Percentiles rank a stretch among this genome's conserved stretches.
Evolutionary conservation across 495 filamentous ascomycete species (phyloP).

Genomic region (Darksidea phi): DNA sequence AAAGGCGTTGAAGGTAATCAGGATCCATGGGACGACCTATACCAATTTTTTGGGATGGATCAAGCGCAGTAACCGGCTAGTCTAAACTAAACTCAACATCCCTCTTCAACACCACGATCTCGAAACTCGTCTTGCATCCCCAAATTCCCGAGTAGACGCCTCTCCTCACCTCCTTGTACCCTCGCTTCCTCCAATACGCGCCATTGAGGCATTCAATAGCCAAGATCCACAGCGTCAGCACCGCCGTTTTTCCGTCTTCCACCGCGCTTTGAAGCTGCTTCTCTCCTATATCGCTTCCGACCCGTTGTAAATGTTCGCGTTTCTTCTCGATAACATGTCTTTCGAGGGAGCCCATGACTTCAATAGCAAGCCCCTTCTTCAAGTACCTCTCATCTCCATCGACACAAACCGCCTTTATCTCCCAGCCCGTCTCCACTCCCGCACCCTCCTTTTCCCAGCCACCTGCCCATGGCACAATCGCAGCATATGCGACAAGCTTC

Average conservation of each 20-base stretch:
- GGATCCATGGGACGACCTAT: too few relatives aligned
- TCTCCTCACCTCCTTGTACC: slow-evolving; percentile 8
- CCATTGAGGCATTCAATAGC: slow-evolving; percentile 1
- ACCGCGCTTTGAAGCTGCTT: not conserved
- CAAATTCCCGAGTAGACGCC: not conserved
- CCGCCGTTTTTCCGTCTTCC: not conserved
- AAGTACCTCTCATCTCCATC: not conserved
- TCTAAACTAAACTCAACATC: not conserved
- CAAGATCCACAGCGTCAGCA: not conserved
- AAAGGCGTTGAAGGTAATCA: too few relatives aligned
- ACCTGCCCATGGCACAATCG: not conserved
- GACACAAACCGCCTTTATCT: slow-evolving; percentile 5
- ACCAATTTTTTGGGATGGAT: too few relatives aligned
- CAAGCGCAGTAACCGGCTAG: too few relatives aligned
- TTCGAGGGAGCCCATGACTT: not conserved
- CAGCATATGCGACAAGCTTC: not conserved
- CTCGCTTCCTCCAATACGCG: slow-evolving; percentile 4
- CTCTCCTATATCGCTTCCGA: not conserved
- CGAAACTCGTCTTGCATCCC: slow-evolving; percentile 4
- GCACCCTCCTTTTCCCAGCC: not conserved
- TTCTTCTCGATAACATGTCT: not conserved
- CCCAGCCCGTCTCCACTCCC: not conserved
- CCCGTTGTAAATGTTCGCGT: not conserved
- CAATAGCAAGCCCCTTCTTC: not conserved
- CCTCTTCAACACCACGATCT: slow-evolving; percentile 2